phyloP scores from a whole-genome alignment of 1,284 basidiomycete genomes.

The Trichosporon ovoides region DNA sequence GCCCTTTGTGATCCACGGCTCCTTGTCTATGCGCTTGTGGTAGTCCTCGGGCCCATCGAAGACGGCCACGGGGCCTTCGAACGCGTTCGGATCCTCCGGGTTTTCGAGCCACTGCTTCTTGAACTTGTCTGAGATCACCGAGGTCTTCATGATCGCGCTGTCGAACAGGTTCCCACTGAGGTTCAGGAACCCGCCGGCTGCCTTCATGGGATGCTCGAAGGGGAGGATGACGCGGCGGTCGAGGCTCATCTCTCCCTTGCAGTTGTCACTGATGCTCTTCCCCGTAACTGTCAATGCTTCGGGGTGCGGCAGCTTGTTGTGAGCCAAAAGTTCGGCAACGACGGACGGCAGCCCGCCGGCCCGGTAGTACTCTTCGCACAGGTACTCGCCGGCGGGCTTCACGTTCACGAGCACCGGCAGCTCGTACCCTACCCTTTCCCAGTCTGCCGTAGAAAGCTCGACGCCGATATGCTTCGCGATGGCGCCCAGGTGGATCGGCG shows the following conservation, averaged over 20 bases:
- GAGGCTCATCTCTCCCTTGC: slow-evolving; percentile 35
- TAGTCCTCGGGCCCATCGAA: slow-evolving; percentile 49
- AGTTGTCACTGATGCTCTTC: slow-evolving; percentile 37
- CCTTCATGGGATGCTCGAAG: slow-evolving; percentile 36
- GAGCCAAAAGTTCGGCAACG: slow-evolving; percentile 39
- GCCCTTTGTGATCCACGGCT: slow-evolving; percentile 27
- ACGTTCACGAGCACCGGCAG: slow-evolving; percentile 43
- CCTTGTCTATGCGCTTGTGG: slow-evolving; percentile 39
- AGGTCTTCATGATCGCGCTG: slow-evolving; percentile 50
- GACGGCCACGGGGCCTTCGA: slow-evolving; percentile 47
- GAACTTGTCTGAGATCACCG: slow-evolving; percentile 43
- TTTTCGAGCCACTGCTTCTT: slow-evolving; percentile 42
- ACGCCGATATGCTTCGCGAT: slow-evolving; percentile 47
- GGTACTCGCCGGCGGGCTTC: slow-evolving; percentile 42
- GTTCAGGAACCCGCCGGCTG: slow-evolving; percentile 46
- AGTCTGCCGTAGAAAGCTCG: slow-evolving; percentile 38
- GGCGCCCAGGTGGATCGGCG: slow-evolving; percentile 50
- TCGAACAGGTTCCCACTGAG: slow-evolving; percentile 47
- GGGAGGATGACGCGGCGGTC: slow-evolving; percentile 45
- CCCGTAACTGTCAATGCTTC: slow-evolving; percentile 40
- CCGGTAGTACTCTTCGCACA: slow-evolving; percentile 47
- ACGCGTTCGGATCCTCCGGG: slow-evolving; percentile 46
- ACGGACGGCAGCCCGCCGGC: slow-evolving; percentile 45
- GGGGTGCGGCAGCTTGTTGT: slow-evolving; percentile 38
- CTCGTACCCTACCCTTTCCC: slow-evolving; percentile 43